Percentiles rank a stretch among this genome's conserved stretches.
These are phyloP conservation scores for Schoenoplectus tabernaemontani DNA, from an alignment of 202 grass and related monocot genomes.

Conservation along the genomic window DNA sequence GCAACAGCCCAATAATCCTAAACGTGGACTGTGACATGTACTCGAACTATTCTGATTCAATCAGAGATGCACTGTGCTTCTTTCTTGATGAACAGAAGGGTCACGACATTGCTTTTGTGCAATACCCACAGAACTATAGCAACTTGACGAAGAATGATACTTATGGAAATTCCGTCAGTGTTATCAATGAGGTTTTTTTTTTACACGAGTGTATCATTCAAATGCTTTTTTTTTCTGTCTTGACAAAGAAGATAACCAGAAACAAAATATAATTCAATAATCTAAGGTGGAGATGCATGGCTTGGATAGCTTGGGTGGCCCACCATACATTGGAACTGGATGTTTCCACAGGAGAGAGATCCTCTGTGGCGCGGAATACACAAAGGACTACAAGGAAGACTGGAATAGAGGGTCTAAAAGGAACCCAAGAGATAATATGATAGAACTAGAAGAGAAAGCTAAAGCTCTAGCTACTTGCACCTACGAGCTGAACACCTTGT, in stretches of 20 bases:
- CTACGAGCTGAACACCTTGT: slow-evolving; percentile 50
- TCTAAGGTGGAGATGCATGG: slow-evolving; percentile 66
- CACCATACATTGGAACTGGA: slow-evolving; percentile 70
- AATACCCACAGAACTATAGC: slow-evolving; percentile 59
- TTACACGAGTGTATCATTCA: background rate
- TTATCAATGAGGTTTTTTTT: slow-evolving; percentile 37
- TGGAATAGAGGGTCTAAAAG: slow-evolving; percentile 38
- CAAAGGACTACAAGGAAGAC: slow-evolving; percentile 51
- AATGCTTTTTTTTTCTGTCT: background rate
- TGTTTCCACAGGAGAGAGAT: slow-evolving; percentile 75
- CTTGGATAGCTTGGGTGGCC: slow-evolving; percentile 64
- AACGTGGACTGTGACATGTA: slow-evolving; percentile 92
- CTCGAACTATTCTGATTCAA: slow-evolving; percentile 58
- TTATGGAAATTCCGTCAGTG: slow-evolving; percentile 47
- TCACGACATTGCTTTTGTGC: slow-evolving; percentile 52
- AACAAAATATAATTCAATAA: slow-evolving; percentile 26
- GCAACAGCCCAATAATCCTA: slow-evolving; percentile 58
- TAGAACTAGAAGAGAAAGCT: slow-evolving; percentile 46
- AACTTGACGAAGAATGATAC: slow-evolving; percentile 55
- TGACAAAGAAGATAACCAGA: background rate
- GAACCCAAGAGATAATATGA: slow-evolving; percentile 23
- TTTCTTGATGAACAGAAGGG: slow-evolving; percentile 62
- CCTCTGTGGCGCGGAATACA: slow-evolving; percentile 50
- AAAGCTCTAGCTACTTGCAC: slow-evolving; percentile 53
- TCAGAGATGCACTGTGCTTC: slow-evolving; percentile 75